Evolutionary conservation across 495 filamentous ascomycete species (phyloP), one percentile per base, ranked within the genome.

Genomic region (Lepraria neglecta): DNA sequence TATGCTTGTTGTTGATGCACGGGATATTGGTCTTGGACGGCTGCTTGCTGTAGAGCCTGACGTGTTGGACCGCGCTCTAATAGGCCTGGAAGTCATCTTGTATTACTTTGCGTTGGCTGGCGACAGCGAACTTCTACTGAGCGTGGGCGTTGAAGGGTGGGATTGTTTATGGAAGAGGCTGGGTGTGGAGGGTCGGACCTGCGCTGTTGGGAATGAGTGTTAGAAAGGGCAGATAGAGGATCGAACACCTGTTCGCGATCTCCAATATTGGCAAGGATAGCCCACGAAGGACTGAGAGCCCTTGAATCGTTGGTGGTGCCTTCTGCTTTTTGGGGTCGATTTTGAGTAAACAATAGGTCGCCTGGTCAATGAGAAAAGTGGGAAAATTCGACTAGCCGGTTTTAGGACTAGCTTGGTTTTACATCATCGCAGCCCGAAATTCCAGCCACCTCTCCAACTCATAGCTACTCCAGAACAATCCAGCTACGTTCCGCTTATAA

Each of bases 1-100:
- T 15, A 85, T 82, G 56, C 89, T 92, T n/a, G 89, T 84, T 5
- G 90, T 94, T 48, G 91, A 96, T 44, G 87, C 90, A 74, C 89
- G 79, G 33, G 91, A 96, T 38, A 83, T 77, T 57, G 88, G 81
- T 48, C 88, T 82, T 68, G 60, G 64, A 38, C 83, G 87, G 67
- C 78, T 80, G 60, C 82, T 81, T 54, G 77, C 77, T 31, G 61
- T 69, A 2, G 85, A 86, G 33, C 76, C 71, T 38, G 80, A 76
- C 21, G 82, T 84, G 69, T 79, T 82, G 3, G 84, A 86, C 19
- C 84, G 80, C 53, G 80, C 78, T 61, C 85, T 61, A 7, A 35
- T 17, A 33, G 46, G 56, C 3, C 43, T 45, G 17, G 65, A 19
- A 55, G 53, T 54, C 67, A 68, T 68, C 14, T 45, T 30, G n/a